phyloP scores from a whole-genome alignment of 2,329 filamentous ascomycete species.

The Aspergillus sp. region DNA sequence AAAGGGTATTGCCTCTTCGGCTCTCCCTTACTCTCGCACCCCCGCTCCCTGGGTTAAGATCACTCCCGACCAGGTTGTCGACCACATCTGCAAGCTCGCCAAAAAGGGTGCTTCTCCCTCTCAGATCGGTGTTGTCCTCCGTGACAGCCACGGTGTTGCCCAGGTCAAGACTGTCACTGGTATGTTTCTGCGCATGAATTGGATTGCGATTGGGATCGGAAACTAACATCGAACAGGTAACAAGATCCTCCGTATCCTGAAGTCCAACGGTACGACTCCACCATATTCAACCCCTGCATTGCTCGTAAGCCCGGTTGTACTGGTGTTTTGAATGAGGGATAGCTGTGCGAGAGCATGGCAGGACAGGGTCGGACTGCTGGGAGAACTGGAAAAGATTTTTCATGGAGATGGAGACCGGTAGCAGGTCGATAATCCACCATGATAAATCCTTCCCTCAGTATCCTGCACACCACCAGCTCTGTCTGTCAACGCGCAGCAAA shows the following conservation, averaged over 20 bases:
- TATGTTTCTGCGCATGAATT: slow-evolving; percentile 50
- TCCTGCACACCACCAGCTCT: not conserved
- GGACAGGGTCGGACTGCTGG: not conserved
- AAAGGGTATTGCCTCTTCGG: slow-evolving; percentile 97
- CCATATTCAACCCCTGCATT: slow-evolving; percentile 11
- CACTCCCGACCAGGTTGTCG: slow-evolving; percentile 95
- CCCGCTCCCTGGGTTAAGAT: slow-evolving; percentile 97
- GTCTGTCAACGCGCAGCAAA: not conserved
- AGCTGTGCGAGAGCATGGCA: not conserved
- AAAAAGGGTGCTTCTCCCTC: slow-evolving; percentile 98
- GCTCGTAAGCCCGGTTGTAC: slow-evolving; percentile 3
- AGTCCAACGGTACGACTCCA: slow-evolving; percentile 79
- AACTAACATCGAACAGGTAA: slow-evolving; percentile 68
- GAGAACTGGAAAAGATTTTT: not conserved
- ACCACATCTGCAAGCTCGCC: slow-evolving; percentile 98
- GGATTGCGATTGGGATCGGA: not conserved
- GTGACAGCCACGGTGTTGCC: slow-evolving; percentile 96
- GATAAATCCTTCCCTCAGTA: not conserved
- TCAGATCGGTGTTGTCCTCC: slow-evolving; percentile 97
- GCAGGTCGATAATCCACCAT: slow-evolving; percentile 1
- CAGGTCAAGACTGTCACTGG: slow-evolving; percentile 97
- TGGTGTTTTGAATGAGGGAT: slow-evolving; percentile 1
- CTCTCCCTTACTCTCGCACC: slow-evolving; percentile 94
- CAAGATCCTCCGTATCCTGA: slow-evolving; percentile 99
- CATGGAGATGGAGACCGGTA: slow-evolving; percentile 6